Evolutionary conservation across 768 basidiomycete genomes (phyloP), one percentile per base, ranked within the genome.

Genomic region (Chlorophyllum brunneum): DNA sequence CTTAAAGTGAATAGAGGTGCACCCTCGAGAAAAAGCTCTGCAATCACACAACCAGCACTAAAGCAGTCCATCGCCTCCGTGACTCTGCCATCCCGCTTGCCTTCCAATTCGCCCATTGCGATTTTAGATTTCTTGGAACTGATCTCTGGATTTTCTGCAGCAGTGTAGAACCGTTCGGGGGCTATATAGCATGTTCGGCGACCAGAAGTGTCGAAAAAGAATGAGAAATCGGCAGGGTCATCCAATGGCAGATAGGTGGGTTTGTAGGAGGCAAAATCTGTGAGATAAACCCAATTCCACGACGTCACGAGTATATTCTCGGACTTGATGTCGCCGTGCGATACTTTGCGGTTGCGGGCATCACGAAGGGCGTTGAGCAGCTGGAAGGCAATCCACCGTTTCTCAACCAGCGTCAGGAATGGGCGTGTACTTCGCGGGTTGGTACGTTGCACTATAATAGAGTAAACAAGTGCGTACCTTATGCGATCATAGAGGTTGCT

Each of bases 41-140:
- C 92, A 30, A 98, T 81, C 11, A 98, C 94, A 65, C 95, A 98
- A 20, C 97, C 97, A 0, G 81, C 80, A 57, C 93, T 92, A 63
- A 98, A 99, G 45, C 94, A 88, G 65, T 99, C 97, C 97, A 99
- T 99, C 3, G 88, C 79, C 68, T 99, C 93, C 0, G 93, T 95
- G 22, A 98, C 86, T 58, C 78, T 84, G 1, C 84, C 86, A 54
- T 97, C 88, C 38, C 86, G 70, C 65, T 82, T 83, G 0, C 84
- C 84, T 53, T 84, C 79, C 16, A 65, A 67, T 30, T 83, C 81
- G 5, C 77, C 80, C 64, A 71, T 67, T 0, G 75, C 71, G 16
- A 80, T 62, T 58, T 71, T 76, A 10, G 75, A 73, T 61, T 90
- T 89, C 68, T 81, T 83, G 23, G 80, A 80, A 46, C 81, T 86